phyloP scores from a whole-genome alignment of 2,329 filamentous ascomycete genomes.

The Parasarocladium wereldwijsianum region DNA sequence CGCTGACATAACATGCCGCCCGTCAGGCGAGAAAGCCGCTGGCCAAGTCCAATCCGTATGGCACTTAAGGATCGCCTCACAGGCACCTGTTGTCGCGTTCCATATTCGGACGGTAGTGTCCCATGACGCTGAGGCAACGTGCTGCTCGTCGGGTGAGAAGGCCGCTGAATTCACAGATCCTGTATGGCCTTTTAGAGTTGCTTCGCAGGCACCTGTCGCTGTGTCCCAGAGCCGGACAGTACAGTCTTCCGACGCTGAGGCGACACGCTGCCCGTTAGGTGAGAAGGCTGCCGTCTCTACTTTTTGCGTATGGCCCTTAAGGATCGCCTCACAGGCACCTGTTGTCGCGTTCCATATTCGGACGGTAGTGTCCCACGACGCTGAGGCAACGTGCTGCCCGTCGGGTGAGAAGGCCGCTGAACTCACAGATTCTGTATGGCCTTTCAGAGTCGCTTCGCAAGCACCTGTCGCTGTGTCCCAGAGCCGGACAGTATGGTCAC shows the following conservation, averaged over 20 bases:
- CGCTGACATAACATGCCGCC: not conserved
- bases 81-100: constrained; percentile 1
- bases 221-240: constrained; percentile 5
- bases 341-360: not conserved
- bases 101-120: too few species aligned
- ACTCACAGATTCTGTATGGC: constrained; percentile 1
- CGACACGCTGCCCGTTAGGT: constrained; percentile 1
- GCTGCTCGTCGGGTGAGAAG: constrained; percentile 3
- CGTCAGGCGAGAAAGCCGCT: constrained; percentile 1
- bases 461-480: constrained; percentile 2
- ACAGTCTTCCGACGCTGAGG: constrained; percentile 1
- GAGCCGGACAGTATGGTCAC: constrained; percentile 1
- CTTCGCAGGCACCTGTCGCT: not conserved
- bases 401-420: not conserved
- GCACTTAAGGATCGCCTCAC: not conserved
- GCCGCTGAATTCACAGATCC: constrained; percentile 1
- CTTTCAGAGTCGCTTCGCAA: constrained; percentile 6
- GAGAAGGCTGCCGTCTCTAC: constrained; percentile 3
- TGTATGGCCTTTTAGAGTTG: constrained; percentile 3
- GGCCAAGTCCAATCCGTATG: not conserved
- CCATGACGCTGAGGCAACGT: constrained; percentile 4
- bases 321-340: not conserved
- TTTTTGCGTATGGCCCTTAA: not conserved
- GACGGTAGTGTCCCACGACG: not conserved
- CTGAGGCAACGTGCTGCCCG: not conserved